These are phyloP conservation scores for Meira miltonrushii DNA, from an alignment of 1,284 basidiomycete genomes.

Conservation along the genomic window DNA sequence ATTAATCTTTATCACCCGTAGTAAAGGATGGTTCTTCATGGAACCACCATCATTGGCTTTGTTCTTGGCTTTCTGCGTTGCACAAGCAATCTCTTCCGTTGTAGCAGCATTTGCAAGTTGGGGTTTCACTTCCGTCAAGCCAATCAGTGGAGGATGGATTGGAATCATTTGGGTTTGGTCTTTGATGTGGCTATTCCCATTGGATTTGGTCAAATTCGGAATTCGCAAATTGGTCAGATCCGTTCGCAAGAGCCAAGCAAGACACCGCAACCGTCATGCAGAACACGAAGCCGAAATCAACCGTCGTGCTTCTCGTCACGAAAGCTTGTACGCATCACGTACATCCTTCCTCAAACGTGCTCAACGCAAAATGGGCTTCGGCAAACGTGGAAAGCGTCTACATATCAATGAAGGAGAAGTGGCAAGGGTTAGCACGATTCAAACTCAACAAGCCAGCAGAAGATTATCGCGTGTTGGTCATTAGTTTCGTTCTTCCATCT, in stretches of 20 bases:
- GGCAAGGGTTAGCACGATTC: slow-evolving; percentile 75
- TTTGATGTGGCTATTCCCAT: slow-evolving; percentile 87
- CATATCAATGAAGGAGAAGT: slow-evolving; percentile 68
- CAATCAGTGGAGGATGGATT: slow-evolving; percentile 67
- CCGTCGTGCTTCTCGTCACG: slow-evolving; percentile 82
- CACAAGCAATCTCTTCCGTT: slow-evolving; percentile 88
- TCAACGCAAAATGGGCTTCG: slow-evolving; percentile 75
- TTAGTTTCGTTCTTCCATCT: no score
- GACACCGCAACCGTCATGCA: slow-evolving; percentile 54
- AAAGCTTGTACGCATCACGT: slow-evolving; percentile 89
- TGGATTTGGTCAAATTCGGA: slow-evolving; percentile 90
- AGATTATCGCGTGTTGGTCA: slow-evolving; percentile 62
- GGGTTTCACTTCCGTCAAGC: slow-evolving; percentile 37
- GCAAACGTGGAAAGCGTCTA: slow-evolving; percentile 61
- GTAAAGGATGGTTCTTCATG: slow-evolving; percentile 96
- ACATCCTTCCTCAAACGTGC: slow-evolving; percentile 80
- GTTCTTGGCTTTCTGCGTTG: slow-evolving; percentile 81
- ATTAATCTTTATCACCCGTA: slow-evolving; percentile 91
- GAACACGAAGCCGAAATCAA: slow-evolving; percentile 65
- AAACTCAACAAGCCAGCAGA: slow-evolving; percentile 69
- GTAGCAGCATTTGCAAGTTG: slow-evolving; percentile 79
- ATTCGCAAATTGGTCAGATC: slow-evolving; percentile 86
- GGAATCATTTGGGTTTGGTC: slow-evolving; percentile 79
- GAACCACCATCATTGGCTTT: slow-evolving; percentile 88
- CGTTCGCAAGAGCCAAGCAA: slow-evolving; percentile 55